Percentiles rank a stretch among this genome's conserved stretches.
Evolutionary conservation across 2,329 filamentous ascomycete genomes (phyloP).

Genomic region (Epicoccum nigrum): DNA sequence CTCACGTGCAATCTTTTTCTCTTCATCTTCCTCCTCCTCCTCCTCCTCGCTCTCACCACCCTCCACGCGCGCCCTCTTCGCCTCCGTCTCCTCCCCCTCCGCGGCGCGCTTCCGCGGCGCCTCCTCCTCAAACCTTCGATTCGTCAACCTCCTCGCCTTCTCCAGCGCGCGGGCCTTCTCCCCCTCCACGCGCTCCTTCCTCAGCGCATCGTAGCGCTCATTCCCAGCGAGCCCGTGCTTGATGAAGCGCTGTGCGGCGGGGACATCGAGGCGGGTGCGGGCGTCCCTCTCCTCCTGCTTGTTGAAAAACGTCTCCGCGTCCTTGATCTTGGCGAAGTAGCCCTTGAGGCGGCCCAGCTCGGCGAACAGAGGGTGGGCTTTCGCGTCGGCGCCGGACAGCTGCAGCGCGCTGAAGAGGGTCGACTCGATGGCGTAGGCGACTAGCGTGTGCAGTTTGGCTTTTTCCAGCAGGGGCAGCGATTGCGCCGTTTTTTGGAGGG

Average conservation of each 20-base stretch:
- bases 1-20: background rate
- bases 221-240: slow-evolving; percentile 72
- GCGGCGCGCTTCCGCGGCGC: slow-evolving; percentile 19
- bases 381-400: slow-evolving; percentile 78
- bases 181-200: slow-evolving; percentile 44
- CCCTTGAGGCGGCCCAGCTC: slow-evolving; percentile 87
- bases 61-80: background rate
- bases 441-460: slow-evolving; percentile 89
- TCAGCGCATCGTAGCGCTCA: slow-evolving; percentile 51
- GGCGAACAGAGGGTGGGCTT: slow-evolving; percentile 80
- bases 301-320: slow-evolving; percentile 59
- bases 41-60: background rate
- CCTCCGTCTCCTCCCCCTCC: slow-evolving; percentile 32
- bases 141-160: slow-evolving; percentile 26
- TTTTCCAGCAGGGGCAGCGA: slow-evolving; percentile 92
- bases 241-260: slow-evolving; percentile 80
- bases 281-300: slow-evolving; percentile 57
- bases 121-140: slow-evolving; percentile 39
- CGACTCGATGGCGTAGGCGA: slow-evolving; percentile 88
- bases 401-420: slow-evolving; percentile 83
- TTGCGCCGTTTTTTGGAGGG: slow-evolving; percentile 70
- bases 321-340: slow-evolving; percentile 92
- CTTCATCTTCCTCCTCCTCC: background rate
- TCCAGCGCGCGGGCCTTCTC: slow-evolving; percentile 40
- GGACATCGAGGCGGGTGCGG: slow-evolving; percentile 70